These are phyloP conservation scores for Fusarium hainanense DNA, from an alignment of 2,329 filamentous ascomycete genomes.

Conservation along the genomic window DNA sequence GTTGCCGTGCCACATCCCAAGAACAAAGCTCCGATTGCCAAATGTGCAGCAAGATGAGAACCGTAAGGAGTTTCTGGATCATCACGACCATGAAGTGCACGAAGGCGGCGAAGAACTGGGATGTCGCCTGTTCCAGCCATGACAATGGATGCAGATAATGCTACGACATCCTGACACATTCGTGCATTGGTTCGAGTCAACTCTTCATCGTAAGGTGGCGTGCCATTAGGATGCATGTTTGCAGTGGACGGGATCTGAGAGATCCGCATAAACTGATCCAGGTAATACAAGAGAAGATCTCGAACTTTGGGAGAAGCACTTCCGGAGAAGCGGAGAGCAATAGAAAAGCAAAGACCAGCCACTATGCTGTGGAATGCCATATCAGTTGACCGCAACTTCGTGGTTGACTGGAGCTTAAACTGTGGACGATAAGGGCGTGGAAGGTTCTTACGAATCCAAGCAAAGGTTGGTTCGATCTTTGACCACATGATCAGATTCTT, in stretches of 20 bases:
- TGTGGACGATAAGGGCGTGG: conserved; percentile 75
- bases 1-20: conserved; percentile 93
- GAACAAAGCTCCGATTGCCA: conserved; percentile 91
- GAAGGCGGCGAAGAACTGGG: conserved; percentile 82
- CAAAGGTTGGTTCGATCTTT: conserved; percentile 75
- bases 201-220: conserved; percentile 79
- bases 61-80: conserved; percentile 89
- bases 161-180: conserved; percentile 91
- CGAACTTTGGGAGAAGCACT: conserved; percentile 77
- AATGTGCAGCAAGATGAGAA: conserved; percentile 90
- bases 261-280: conserved; percentile 87
- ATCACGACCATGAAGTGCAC: conserved; percentile 87
- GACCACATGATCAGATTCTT: conserved; percentile 95
- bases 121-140: conserved; percentile 98
- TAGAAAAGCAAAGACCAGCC: conserved; percentile 85
- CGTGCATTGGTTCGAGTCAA: conserved; percentile 84
- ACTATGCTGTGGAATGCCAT: conserved; percentile 94
- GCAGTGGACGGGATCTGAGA: conserved; percentile 64
- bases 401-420: conserved; percentile 68
- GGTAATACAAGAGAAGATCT: conserved; percentile 83
- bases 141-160: conserved; percentile 83
- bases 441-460: conserved; percentile 81
- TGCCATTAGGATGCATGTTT: conserved; percentile 45
- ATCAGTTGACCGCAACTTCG: conserved; percentile 79
- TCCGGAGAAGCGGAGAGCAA: conserved; percentile 79